Base-by-base conservation (phyloP, 192 early-diverging fungal genomes). In the Podila minutissima region DNA sequence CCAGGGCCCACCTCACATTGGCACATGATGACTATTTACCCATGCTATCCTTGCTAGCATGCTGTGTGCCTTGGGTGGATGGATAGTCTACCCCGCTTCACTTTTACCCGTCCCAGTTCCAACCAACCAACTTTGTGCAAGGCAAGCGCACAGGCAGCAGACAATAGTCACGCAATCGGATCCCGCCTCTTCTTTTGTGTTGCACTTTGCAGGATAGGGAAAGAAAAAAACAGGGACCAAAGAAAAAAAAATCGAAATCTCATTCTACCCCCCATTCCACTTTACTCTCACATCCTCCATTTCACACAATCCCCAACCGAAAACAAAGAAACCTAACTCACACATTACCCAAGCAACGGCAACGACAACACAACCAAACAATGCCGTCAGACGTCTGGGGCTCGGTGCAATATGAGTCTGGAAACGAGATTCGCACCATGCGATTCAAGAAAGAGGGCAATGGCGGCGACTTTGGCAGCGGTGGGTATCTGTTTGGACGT, bases 401-500 rank as follows among this genome's bases (percentile, higher is more conserved):
- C 22, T 55, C 53, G 13, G 8, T 55, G 20, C 20, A 55, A 5
- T 55, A 55, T 26, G 9, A 2, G 24, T 55, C 53, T 9, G 24
- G 53, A 6, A 55, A 55, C 8, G 53, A 26, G 53, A n/a, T n/a
- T 55, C 53, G 53, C 49, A 68, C 64, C n/a, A n/a, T 81, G 13
- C 28, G 61, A 19, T 81, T 81, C 55, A 73, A 66, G 59, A 81
- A 81, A 57, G 71, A 72, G 41, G 77, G 71, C n/a, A 79, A 79
- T 12, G 76, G 71, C 7, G 70, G 71, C 38, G 77, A 81, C 17
- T 69, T 66, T 17, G 77, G 77, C 20, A 57, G 69, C 22, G 77
- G 77, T 26, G 77, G 77, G 4, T 81, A 81, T 63, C 70, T 81
- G 57, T 81, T 72, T 73, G 77, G 77, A 13, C 70, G 77, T 13